phyloP scores from a whole-genome alignment of 2,329 filamentous ascomycete genomes.

The Cladosporium sp. region DNA sequence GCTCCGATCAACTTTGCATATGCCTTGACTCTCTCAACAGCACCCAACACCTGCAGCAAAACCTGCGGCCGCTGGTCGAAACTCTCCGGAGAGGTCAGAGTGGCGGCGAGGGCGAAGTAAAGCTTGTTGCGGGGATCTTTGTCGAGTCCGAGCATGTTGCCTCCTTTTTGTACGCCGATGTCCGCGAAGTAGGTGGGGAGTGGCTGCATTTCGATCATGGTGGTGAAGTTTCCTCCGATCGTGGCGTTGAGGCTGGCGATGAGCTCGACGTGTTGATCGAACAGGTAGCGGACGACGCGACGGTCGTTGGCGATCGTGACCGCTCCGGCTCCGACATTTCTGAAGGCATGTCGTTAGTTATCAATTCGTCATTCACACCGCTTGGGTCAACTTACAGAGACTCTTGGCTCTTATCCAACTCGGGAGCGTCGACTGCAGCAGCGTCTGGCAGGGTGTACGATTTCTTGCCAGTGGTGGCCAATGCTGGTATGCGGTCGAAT shows the following conservation, averaged over 20 bases:
- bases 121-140: slow-evolving; percentile 2
- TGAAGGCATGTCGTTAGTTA: not conserved
- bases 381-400: not conserved
- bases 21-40: not conserved
- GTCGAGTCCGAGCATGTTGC: slow-evolving; percentile 10
- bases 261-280: not conserved
- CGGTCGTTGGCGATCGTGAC: not conserved
- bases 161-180: not conserved
- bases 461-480: not conserved
- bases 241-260: not conserved
- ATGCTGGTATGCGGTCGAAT: slow-evolving; percentile 1
- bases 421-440: slow-evolving; percentile 1
- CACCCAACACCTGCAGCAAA: not conserved
- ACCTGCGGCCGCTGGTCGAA: not conserved
- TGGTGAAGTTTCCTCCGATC: not conserved
- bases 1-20: not conserved
- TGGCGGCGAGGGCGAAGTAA: not conserved
- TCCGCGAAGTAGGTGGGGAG: slow-evolving; percentile 2
- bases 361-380: not conserved
- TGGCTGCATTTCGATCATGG: slow-evolving; percentile 7
- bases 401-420: slow-evolving; percentile 3
- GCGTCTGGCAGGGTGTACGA: slow-evolving; percentile 1
- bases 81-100: not conserved
- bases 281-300: not conserved
- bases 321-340: slow-evolving; percentile 1